Evolutionary conservation across 2,329 filamentous ascomycete genomes (phyloP).

Genomic region (Colletotrichum simmondsii): DNA sequence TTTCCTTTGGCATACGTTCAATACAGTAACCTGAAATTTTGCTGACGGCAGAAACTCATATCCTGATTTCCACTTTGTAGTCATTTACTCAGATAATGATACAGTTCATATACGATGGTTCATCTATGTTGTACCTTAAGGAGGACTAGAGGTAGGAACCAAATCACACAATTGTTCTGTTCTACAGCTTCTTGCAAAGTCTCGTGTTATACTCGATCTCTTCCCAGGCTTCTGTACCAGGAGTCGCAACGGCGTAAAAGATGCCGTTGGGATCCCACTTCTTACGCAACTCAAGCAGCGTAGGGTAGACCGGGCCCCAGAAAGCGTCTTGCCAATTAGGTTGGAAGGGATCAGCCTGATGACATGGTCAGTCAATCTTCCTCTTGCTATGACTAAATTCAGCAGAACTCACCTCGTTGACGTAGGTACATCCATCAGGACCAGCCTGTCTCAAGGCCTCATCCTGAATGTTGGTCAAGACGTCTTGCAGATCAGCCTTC

Average conservation of each 20-base stretch:
- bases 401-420: conserved; percentile 52
- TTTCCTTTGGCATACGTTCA: no score
- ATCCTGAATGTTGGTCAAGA: conserved; percentile 50
- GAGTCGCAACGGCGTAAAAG: conserved; percentile 54
- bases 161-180: accelerated
- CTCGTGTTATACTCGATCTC: conserved; percentile 51
- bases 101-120: no score
- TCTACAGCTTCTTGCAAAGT: conserved; percentile 46
- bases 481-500: conserved; percentile 52
- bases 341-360: conserved; percentile 46
- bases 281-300: conserved; percentile 50
- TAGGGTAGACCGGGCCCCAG: conserved; percentile 51
- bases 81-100: no score
- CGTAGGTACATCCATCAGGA: conserved; percentile 52
- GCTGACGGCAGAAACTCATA: no score
- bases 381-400: background rate
- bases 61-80: no score
- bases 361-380: background rate
- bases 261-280: conserved; percentile 55
- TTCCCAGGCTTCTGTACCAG: conserved; percentile 57
- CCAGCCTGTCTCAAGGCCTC: conserved; percentile 48
- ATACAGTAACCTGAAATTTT: no score
- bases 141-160: no score
- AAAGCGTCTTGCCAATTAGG: conserved; percentile 50
- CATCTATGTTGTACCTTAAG: no score